Percentiles rank a stretch among this genome's conserved stretches.
Evolutionary conservation across 148 eudicot genomes (phyloP).

Genomic region (Rhododendron griersonianum): DNA sequence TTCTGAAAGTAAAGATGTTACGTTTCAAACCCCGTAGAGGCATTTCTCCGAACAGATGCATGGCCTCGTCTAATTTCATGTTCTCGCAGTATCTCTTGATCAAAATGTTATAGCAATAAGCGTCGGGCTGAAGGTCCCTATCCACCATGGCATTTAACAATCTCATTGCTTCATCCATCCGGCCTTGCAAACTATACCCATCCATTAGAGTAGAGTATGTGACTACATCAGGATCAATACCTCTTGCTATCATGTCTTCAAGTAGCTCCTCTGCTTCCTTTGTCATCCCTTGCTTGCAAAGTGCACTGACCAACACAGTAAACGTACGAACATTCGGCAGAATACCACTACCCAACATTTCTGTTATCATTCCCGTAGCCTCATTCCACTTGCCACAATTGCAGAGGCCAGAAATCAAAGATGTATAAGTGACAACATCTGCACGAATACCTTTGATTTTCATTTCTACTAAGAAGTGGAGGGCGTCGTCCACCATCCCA

Average conservation of each 20-base stretch:
- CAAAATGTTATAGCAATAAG: neutral
- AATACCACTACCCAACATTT: constrained; percentile 4
- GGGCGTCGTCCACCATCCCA: constrained; percentile 5
- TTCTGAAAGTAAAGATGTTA: neutral
- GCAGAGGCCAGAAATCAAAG: constrained; percentile 8
- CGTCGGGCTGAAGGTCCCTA: neutral
- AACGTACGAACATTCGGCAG: neutral
- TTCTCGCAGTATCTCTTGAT: constrained; percentile 11
- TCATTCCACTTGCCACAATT: neutral
- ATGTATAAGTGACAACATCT: constrained; percentile 5
- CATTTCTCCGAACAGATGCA: neutral
- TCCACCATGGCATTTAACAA: neutral
- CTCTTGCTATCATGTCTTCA: constrained; percentile 1
- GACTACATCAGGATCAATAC: neutral
- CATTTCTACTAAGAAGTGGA: neutral
- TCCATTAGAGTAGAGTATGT: constrained; percentile 3
- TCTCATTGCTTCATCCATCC: constrained; percentile 4
- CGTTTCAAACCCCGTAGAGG: constrained; percentile 7
- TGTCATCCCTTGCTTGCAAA: constrained; percentile 10
- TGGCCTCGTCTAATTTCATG: constrained; percentile 9
- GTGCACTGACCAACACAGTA: neutral
- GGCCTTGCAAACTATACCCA: constrained; percentile 12
- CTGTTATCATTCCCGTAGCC: neutral
- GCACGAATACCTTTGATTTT: neutral
- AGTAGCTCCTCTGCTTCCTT: neutral